Evolutionary conservation across 495 filamentous ascomycete genomes (phyloP).

Genomic region (Penicillium tannophilum): DNA sequence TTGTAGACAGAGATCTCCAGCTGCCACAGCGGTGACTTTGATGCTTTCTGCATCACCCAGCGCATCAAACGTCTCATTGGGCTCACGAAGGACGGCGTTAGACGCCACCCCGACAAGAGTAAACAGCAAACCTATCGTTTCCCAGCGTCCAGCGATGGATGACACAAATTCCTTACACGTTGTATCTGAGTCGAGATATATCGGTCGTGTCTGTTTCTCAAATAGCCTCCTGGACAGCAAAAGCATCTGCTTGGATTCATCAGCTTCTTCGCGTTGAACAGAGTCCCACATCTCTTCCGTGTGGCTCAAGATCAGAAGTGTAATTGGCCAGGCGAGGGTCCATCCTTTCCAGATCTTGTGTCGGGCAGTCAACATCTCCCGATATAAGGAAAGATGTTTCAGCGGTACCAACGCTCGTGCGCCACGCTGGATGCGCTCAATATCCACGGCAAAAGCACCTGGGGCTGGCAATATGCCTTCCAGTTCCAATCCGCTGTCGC

Average conservation of each 20-base stretch:
- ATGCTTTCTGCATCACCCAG: constrained; percentile 17
- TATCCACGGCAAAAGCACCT: constrained; percentile 16
- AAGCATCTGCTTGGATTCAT: constrained; percentile 17
- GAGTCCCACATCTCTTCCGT: constrained; percentile 23
- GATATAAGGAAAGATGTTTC: constrained; percentile 27
- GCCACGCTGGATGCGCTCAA: constrained; percentile 22
- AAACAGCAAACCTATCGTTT: constrained; percentile 29
- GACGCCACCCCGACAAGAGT: constrained; percentile 22
- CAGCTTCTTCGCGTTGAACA: constrained; percentile 6
- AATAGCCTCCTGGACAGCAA: constrained; percentile 27
- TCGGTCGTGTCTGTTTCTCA: constrained; percentile 16
- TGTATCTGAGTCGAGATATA: constrained; percentile 22
- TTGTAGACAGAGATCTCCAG: constrained; percentile 32
- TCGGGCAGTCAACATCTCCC: constrained; percentile 23
- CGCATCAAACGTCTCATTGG: not conserved
- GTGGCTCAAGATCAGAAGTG: constrained; percentile 18
- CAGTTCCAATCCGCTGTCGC: not conserved
- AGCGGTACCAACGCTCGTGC: constrained; percentile 26
- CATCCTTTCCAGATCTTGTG: constrained; percentile 25
- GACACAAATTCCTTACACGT: constrained; percentile 23
- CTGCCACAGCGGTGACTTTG: constrained; percentile 15
- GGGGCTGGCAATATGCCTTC: not conserved
- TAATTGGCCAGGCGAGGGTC: constrained; percentile 21
- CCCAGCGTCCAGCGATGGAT: constrained; percentile 24
- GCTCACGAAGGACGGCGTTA: constrained; percentile 6